Conservation (phyloP, 306 rosid genomes). For the Glycine latifolia region DNA sequence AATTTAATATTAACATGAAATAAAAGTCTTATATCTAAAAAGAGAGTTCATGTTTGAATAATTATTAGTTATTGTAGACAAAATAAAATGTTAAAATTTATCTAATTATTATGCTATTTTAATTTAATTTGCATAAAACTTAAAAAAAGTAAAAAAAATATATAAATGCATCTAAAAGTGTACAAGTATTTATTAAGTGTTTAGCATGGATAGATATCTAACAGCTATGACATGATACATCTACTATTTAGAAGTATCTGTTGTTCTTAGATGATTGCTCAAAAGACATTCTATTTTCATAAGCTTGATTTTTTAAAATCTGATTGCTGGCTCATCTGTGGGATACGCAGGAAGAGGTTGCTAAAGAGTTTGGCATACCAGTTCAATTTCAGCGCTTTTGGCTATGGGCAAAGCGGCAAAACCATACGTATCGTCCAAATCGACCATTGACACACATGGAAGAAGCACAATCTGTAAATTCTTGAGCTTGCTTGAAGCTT, state of each 20-base stretch:
- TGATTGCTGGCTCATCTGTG: conserved; percentile 34
- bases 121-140: not conserved
- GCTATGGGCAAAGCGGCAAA: conserved; percentile 91
- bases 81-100: not conserved
- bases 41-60: not conserved
- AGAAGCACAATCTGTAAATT: conserved; percentile 77
- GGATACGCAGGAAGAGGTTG: conserved; percentile 78
- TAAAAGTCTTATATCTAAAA: not conserved
- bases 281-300: not conserved
- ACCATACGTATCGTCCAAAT: conserved; percentile 86
- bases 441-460: conserved; percentile 75
- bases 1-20: not conserved
- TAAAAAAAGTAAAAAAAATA: not conserved
- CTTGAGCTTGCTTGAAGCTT: conserved; percentile 38
- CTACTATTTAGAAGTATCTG: not conserved
- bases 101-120: not conserved
- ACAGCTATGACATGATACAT: not conserved
- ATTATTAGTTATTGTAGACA: not conserved
- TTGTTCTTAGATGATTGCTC: not conserved
- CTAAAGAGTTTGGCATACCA: conserved; percentile 84
- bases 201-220: not conserved
- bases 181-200: not conserved
- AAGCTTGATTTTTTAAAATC: conserved; percentile 5
- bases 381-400: conserved; percentile 87
- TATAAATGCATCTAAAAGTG: not conserved